Evolutionary conservation across 129 eudicot genomes (phyloP), one percentile per base, ranked within the genome.

Genomic region (Solidago caesia): DNA sequence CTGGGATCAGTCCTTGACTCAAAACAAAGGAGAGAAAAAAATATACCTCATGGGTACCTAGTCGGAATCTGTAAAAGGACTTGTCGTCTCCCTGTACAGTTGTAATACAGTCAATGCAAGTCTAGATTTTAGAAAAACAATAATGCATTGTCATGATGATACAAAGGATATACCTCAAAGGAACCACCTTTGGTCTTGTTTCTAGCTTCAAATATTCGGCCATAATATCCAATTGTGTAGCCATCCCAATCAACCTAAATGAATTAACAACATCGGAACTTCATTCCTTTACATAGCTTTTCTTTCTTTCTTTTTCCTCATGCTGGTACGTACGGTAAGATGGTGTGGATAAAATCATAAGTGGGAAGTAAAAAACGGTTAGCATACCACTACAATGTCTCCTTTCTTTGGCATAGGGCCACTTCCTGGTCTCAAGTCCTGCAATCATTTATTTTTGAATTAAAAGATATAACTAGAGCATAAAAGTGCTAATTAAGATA

Each of bases 171-270:
- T 87, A 94, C 99, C 97, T 85, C 99, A 71, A 94, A 94, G 47
- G 99, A 94, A 80, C 99, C 99, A 42, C 99, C 99, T 83, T 94
- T 94, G 26, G 99, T 88, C 86, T 87, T 94, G 85, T 94, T 94
- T 33, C 99, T 91, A 81, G 99, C 99, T 88, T 94, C 99, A 82
- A 94, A 94, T 83, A 94, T 94, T 56, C 99, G 96, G 11, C 99
- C 99, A 75, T 94, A 94, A 64, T 94, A 94, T 70, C 99, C 99
- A 67, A 94, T 94, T 60, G 99, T 94, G 89, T 88, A 94, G 65
- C 99, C 99, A 84, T 88, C 99, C 99, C 99, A 94, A 66, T 94
- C 99, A 75, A 94, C 96, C 99, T 94, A 68, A 73, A 84, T 29
- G 68, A 53, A 53, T 33, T 79, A 59, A 68, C 44, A 56, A 48